Conservation (phyloP, 2,329 filamentous ascomycete genomes). For the Fusarium luffae region DNA sequence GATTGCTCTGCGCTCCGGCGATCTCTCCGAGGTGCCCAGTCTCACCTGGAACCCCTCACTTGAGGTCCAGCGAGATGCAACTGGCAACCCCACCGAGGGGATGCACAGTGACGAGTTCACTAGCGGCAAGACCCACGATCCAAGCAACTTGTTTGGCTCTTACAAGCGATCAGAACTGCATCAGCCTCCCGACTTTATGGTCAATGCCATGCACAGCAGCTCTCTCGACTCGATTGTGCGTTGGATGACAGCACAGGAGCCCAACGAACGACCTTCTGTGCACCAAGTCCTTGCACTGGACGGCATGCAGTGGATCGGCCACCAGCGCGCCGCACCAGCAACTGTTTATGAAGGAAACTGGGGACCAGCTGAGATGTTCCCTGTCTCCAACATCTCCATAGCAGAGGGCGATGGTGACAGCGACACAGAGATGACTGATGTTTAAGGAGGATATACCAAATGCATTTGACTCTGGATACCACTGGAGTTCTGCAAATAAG, state of each 20-base stretch:
- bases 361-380: constrained; percentile 75
- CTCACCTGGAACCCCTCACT: constrained; percentile 83
- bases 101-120: constrained; percentile 52
- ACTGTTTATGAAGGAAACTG: constrained; percentile 96
- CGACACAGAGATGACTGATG: constrained; percentile 71
- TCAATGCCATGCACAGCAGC: constrained; percentile 74
- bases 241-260: constrained; percentile 87
- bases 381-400: constrained; percentile 53
- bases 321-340: constrained; percentile 84
- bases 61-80: constrained; percentile 77
- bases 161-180: constrained; percentile 62
- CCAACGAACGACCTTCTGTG: constrained; percentile 76
- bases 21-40: constrained; percentile 88
- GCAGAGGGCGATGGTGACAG: constrained; percentile 46
- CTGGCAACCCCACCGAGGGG: constrained; percentile 59
- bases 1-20: constrained; percentile 88
- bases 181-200: constrained; percentile 88
- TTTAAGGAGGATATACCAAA: constrained; percentile 52
- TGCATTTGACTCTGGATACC: constrained; percentile 51
- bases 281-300: constrained; percentile 77
- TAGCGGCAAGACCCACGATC: constrained; percentile 48
- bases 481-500: constrained; percentile 35
- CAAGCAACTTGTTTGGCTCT: constrained; percentile 56
- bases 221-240: constrained; percentile 86
- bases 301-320: constrained; percentile 82